Base-by-base conservation (phyloP, 768 basidiomycete species). In the Coprinopsis cinerea region DNA sequence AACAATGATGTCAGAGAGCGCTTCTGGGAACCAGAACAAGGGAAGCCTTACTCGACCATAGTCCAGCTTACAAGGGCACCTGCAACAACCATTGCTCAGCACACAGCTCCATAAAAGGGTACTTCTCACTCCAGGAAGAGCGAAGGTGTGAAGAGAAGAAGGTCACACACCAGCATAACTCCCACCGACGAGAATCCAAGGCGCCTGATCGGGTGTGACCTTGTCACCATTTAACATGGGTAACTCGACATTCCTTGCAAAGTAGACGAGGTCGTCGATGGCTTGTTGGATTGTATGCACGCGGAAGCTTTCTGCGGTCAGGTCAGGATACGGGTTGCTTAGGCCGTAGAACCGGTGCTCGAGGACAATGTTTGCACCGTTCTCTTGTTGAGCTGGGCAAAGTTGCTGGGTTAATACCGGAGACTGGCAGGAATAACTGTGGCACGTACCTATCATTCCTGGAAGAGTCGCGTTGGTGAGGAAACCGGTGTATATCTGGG, bases 341-440 rank as follows among this genome's bases (percentile, higher is more conserved):
- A 76, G 64, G 13, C 86, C 86, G 53, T 81, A 88, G 70, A 82
- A 89, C 20, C 87, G 75, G 58, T 88, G 86, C 57, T 88, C 85
- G 22, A 87, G 53, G 24, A 87, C 67, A 54, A 88, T 68, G 4
- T 77, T 74, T 15, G 78, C 78, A 18, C 81, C 85, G 28, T 76
- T 76, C 50, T 84, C 71, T 60, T 82, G 79, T 58, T 84, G 79
- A 9, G 83, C 81, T 72, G 44, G n/a, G 11, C 6, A 18, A 30
- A 17, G 32, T 2, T 23, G n/a, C 25, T 34, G 11, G 27, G 18
- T 11, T 18, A n/a, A 30, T 23, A 28, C 18, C 35, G 34, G n/a
- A 39, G 27, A 7, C 10, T 17, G 5, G 25, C 25, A 22, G 26
- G 43, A 26, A 34, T 20, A 17, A 17, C n/a, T n/a, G n/a, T n/a